Conservation (phyloP, 306 rosid genomes). For the Rosa chinensis region DNA sequence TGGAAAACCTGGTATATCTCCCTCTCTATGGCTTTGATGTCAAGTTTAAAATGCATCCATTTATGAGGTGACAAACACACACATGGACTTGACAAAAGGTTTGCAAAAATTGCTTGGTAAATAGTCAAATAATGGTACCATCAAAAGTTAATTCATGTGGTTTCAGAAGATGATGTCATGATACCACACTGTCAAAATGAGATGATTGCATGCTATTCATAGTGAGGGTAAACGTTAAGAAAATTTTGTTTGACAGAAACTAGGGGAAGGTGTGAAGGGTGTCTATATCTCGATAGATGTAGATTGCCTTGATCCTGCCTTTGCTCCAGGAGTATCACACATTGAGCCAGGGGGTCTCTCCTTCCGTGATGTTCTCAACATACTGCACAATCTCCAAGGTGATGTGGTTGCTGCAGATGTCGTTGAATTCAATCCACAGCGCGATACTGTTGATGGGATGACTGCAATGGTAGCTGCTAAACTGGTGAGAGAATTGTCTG, state of each 20-base stretch:
- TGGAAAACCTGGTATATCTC: conserved; percentile 79
- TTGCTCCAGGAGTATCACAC: conserved; percentile 99
- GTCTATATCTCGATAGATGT: conserved; percentile 89
- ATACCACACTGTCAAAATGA: background rate
- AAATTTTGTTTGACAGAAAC: conserved; percentile 54
- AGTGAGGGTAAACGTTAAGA: background rate
- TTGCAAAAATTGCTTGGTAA: background rate
- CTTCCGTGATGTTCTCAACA: conserved; percentile 86
- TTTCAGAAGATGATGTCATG: background rate
- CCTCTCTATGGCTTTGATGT: background rate
- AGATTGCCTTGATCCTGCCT: conserved; percentile 92
- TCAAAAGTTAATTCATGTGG: background rate
- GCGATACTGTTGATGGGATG: conserved; percentile 95
- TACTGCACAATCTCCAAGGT: conserved; percentile 87
- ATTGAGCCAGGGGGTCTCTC: conserved; percentile 95
- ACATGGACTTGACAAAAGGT: background rate
- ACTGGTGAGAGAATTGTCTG: conserved; percentile 84
- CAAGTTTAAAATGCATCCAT: background rate
- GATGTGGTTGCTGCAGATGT: conserved; percentile 83
- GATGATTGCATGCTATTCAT: background rate
- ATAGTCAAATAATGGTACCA: background rate
- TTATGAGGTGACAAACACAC: background rate
- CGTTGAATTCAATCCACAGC: conserved; percentile 91
- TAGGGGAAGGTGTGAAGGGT: conserved; percentile 94
- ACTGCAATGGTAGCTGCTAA: conserved; percentile 99